Evolutionary conservation across 1,284 basidiomycete species (phyloP), one percentile per base, ranked within the genome.

Genomic region (Ustilago lituana): DNA sequence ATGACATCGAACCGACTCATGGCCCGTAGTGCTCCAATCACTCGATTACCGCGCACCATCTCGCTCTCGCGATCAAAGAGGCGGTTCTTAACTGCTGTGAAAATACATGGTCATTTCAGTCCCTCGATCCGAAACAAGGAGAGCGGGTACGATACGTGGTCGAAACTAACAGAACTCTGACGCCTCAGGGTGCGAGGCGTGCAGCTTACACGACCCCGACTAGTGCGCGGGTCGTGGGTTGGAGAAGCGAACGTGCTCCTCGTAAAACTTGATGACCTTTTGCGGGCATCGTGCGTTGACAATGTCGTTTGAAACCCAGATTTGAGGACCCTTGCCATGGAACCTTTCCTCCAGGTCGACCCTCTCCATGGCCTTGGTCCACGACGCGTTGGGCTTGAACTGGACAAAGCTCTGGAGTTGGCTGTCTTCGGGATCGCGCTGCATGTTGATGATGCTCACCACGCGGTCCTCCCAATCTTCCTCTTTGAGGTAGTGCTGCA

Each of bases 261-360:
- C 55, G 62, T 74, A 74, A 26, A 74, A 74, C 27, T 63, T 49
- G 53, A 74, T 65, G 24, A 74, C 50, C 48, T 67, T 62, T 23
- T 74, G 71, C 27, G 71, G 71, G 53, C 71, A 74, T 23, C 49
- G 47, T 10, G 41, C 27, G 50, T 68, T 69, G 41, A 53, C 66
- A 6, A 61, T 22, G 2, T 51, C 45, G 45, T 63, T 64, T 36
- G 41, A 33, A 3, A 70, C 56, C 62, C 71, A 74, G 27, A 74
- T 50, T 12, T 44, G 36, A 4, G 59, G 66, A 9, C 57, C 55
- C 6, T 20, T 39, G 22, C 39, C 40, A 4, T 9, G 17, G 15
- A 36, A 44, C 24, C 47, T 41, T 15, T 57, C 24, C 15, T 27
- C 17, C 36, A 49, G 9, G 11, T 33, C 20, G 35, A 61, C 15